Evolutionary conservation across 2,329 filamentous ascomycete species (phyloP).

Genomic region (Coniella lustricola): DNA sequence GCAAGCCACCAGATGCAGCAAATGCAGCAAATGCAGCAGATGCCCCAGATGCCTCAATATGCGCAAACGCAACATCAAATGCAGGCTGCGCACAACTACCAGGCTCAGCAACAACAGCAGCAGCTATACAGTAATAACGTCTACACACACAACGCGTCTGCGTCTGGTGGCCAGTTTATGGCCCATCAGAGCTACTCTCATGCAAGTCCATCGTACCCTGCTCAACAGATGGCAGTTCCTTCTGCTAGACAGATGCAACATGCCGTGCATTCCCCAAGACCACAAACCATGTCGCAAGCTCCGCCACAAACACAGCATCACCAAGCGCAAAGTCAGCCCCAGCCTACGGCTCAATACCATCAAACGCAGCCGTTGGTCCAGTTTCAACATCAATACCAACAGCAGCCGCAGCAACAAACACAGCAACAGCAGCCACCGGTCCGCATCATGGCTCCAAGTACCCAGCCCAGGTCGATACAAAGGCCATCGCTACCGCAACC

Average conservation of each 20-base stretch:
- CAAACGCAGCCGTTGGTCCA: conserved; percentile 2
- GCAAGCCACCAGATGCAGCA: conserved; percentile 22
- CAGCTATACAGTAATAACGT: conserved; percentile 20
- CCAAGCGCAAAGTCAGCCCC: conserved; percentile 15
- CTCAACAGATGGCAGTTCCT: background rate
- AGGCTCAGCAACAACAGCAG: conserved; percentile 18
- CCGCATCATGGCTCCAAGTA: conserved; percentile 10
- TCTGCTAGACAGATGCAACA: conserved; percentile 18
- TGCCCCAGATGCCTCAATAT: conserved; percentile 23
- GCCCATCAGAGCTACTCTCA: conserved; percentile 29
- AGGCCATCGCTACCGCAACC: background rate
- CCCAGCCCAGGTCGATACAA: conserved; percentile 1
- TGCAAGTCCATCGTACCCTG: background rate
- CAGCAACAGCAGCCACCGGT: conserved; percentile 11
- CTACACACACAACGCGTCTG: conserved; percentile 17
- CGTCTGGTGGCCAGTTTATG: conserved; percentile 9
- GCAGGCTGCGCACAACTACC: conserved; percentile 21
- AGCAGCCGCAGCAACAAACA: conserved; percentile 4
- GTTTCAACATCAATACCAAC: background rate
- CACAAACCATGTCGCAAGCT: conserved; percentile 2
- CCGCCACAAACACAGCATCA: conserved; percentile 8
- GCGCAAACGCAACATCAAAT: conserved; percentile 19
- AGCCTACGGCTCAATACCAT: conserved; percentile 7
- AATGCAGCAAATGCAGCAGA: too few species aligned
- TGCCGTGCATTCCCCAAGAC: conserved; percentile 17